Evolutionary conservation across 2,329 filamentous ascomycete species (phyloP).

Genomic region (Pseudogymnoascus pannorum): DNA sequence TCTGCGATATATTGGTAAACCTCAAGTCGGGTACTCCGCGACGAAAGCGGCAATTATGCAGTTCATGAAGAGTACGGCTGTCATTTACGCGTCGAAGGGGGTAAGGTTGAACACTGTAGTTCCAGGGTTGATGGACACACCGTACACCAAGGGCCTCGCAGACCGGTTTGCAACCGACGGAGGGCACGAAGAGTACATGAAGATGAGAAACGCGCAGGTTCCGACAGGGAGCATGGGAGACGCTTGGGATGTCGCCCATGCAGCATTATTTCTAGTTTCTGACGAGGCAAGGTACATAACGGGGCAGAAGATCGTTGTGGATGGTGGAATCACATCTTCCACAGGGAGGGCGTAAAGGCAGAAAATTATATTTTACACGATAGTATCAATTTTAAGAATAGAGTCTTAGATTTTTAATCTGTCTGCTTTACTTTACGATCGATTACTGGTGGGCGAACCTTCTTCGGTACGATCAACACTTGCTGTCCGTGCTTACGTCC

Average conservation of each 20-base stretch:
- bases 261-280: slow-evolving; percentile 47
- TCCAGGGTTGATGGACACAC: slow-evolving; percentile 49
- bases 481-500: neutral
- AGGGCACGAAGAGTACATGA: slow-evolving; percentile 41
- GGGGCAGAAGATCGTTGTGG: slow-evolving; percentile 44
- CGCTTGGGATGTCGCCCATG: slow-evolving; percentile 50
- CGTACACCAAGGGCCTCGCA: slow-evolving; percentile 38
- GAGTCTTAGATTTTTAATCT: no score
- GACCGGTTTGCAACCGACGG: slow-evolving; percentile 33
- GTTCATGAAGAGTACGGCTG: slow-evolving; percentile 39
- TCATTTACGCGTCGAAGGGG: slow-evolving; percentile 39
- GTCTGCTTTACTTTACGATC: no score
- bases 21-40: slow-evolving; percentile 45
- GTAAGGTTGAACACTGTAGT: slow-evolving; percentile 46
- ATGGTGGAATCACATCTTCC: slow-evolving; percentile 35
- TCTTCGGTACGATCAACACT: neutral
- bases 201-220: slow-evolving; percentile 45
- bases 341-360: neutral
- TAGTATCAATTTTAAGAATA: neutral
- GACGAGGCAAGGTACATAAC: slow-evolving; percentile 51
- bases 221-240: slow-evolving; percentile 52
- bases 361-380: neutral
- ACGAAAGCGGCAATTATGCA: slow-evolving; percentile 43
- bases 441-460: no score
- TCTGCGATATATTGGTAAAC: slow-evolving; percentile 40